Evolutionary conservation across 441 rosid genomes (phyloP).

Genomic region (Mallotus japonicus): DNA sequence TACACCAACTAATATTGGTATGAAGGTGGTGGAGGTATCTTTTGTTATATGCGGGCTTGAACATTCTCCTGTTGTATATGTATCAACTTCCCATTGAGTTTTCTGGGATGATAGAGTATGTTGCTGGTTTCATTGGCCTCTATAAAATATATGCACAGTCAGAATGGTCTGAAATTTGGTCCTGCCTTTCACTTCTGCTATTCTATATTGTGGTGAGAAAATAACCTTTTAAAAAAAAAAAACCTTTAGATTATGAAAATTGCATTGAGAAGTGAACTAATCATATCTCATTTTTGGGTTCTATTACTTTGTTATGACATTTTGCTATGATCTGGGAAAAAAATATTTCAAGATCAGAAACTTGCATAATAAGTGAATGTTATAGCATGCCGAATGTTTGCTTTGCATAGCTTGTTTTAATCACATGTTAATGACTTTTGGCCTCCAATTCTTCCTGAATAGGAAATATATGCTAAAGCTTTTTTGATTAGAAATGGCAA

Average conservation of each 20-base stretch:
- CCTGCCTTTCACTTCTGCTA: slow-evolving; percentile 39
- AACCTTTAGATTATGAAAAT: not conserved
- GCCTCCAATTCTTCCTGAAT: not conserved
- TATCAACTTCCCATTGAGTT: slow-evolving; percentile 49
- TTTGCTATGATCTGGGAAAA: not conserved
- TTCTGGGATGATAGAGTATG: slow-evolving; percentile 29
- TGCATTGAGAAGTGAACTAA: not conserved
- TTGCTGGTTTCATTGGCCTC: slow-evolving; percentile 43
- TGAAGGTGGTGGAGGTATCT: slow-evolving; percentile 59
- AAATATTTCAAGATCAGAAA: not conserved
- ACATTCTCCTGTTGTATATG: slow-evolving; percentile 43
- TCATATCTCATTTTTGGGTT: not conserved
- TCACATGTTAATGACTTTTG: not conserved
- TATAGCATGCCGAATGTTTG: not conserved
- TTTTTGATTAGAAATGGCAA: not conserved
- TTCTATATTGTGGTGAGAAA: slow-evolving; percentile 49
- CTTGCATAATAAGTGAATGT: too few species aligned
- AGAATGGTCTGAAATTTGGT: slow-evolving; percentile 47
- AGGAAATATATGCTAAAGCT: not conserved
- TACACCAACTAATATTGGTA: slow-evolving; percentile 17
- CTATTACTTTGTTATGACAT: not conserved
- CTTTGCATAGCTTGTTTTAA: not conserved
- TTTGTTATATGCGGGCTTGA: slow-evolving; percentile 43
- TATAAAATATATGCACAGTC: slow-evolving; percentile 41
- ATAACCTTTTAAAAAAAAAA: not conserved